Evolutionary conservation across 2,329 filamentous ascomycete genomes (phyloP).

Genomic region (Thielaviopsis populi): DNA sequence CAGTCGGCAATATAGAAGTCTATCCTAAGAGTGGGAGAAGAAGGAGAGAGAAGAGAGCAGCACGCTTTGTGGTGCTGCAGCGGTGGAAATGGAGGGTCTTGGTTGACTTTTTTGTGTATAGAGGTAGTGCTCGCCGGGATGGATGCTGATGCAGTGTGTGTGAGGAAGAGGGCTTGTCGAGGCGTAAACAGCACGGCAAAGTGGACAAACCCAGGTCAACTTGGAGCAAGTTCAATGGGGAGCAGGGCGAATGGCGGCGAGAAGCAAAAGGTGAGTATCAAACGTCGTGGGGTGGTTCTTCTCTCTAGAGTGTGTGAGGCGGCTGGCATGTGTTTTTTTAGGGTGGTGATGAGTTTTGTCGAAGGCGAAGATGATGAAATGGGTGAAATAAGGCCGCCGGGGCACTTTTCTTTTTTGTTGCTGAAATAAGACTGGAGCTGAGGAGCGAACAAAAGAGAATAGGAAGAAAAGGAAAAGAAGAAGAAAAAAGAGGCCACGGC

Average conservation of each 20-base stretch:
- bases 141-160: not conserved
- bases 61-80: not conserved
- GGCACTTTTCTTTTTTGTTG: conserved; percentile 10
- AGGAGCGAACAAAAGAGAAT: conserved; percentile 4
- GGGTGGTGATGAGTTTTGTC: not conserved
- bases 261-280: not conserved
- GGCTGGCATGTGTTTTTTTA: not conserved
- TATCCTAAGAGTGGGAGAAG: not conserved
- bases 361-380: conserved; percentile 2
- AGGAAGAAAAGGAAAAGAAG: not conserved
- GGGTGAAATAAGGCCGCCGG: conserved; percentile 14
- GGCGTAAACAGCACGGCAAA: not conserved
- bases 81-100: not conserved
- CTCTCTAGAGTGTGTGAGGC: not conserved
- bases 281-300: not conserved
- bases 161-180: not conserved
- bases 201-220: conserved; percentile 12
- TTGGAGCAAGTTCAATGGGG: not conserved
- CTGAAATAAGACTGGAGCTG: conserved; percentile 9
- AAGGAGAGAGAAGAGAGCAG: not conserved
- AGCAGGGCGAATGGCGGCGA: not conserved
- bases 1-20: conserved; percentile 11
- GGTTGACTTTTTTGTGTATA: not conserved
- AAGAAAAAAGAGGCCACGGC: not conserved
- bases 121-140: not conserved